phyloP scores from a whole-genome alignment of 441 rosid species.

The Melastoma candidum region DNA sequence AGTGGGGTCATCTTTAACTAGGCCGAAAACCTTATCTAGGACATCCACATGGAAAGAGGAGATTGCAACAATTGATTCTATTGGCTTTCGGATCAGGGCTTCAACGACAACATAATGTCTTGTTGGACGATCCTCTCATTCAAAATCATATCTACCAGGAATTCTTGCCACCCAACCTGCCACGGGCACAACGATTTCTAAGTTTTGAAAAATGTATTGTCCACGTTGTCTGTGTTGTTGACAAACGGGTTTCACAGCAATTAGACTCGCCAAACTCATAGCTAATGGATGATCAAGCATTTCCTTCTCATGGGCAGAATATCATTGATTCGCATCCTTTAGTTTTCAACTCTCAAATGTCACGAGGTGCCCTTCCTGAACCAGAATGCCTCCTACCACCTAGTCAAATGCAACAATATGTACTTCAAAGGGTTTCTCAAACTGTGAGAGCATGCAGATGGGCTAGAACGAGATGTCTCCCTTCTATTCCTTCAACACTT shows the following conservation, averaged over 20 bases:
- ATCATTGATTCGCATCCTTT: background rate
- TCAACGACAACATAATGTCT: background rate
- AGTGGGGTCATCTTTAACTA: background rate
- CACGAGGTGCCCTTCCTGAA: background rate
- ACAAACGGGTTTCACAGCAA: background rate
- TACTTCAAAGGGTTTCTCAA: background rate
- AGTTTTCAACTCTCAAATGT: conserved; percentile 5
- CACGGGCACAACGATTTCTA: background rate
- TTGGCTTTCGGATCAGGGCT: background rate
- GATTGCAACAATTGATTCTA: background rate
- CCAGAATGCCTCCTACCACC: background rate
- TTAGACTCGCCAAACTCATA: background rate
- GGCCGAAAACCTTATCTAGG: background rate
- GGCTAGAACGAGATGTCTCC: background rate
- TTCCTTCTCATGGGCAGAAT: background rate
- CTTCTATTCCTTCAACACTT: background rate
- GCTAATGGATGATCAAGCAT: background rate
- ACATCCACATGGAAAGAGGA: background rate
- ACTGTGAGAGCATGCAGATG: background rate
- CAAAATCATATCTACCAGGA: background rate
- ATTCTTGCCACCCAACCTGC: background rate
- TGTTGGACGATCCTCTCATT: background rate
- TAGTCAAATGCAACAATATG: background rate
- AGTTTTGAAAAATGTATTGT: background rate
- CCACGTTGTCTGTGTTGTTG: background rate